These are phyloP conservation scores for Fomitopsis serialis DNA, from an alignment of 768 basidiomycete genomes.

Conservation along the genomic window DNA sequence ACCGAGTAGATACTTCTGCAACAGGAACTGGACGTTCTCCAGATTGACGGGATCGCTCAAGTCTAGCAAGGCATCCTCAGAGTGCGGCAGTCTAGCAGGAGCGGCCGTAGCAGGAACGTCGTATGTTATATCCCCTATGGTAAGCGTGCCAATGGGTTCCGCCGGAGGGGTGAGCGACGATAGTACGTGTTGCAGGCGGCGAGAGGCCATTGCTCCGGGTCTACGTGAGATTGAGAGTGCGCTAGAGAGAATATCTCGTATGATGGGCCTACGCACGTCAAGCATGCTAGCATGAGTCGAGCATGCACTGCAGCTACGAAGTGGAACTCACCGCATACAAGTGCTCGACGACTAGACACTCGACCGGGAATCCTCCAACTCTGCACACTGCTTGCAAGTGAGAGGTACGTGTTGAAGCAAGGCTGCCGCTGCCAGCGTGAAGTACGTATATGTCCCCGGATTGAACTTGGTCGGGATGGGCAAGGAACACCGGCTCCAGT, in stretches of 20 bases:
- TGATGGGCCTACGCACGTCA: too few relatives aligned
- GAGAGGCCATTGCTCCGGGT: conserved; percentile 14
- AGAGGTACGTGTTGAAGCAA: too few relatives aligned
- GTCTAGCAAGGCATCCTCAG: conserved; percentile 40
- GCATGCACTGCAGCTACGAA: too few relatives aligned
- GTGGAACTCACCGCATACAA: too few relatives aligned
- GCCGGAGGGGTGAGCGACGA: conserved; percentile 36
- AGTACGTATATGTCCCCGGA: too few relatives aligned
- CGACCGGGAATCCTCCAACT: too few relatives aligned
- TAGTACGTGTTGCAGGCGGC: conserved; percentile 45
- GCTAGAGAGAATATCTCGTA: background rate
- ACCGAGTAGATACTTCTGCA: conserved; percentile 64
- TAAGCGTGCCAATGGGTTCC: conserved; percentile 46
- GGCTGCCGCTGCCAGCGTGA: too few relatives aligned
- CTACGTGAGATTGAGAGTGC: background rate
- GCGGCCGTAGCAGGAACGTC: conserved; percentile 44
- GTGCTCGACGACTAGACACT: too few relatives aligned
- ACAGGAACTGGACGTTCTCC: conserved; percentile 57
- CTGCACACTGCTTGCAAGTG: too few relatives aligned
- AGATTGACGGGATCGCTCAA: conserved; percentile 45
- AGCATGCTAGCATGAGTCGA: too few relatives aligned
- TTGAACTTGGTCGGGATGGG: too few relatives aligned
- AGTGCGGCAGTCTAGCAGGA: conserved; percentile 45
- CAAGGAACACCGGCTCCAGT: too few relatives aligned
- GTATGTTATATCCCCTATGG: conserved; percentile 50